These are phyloP conservation scores for Galeopsis tetrahit DNA, from an alignment of 257 asterid species.

Conservation along the genomic window DNA sequence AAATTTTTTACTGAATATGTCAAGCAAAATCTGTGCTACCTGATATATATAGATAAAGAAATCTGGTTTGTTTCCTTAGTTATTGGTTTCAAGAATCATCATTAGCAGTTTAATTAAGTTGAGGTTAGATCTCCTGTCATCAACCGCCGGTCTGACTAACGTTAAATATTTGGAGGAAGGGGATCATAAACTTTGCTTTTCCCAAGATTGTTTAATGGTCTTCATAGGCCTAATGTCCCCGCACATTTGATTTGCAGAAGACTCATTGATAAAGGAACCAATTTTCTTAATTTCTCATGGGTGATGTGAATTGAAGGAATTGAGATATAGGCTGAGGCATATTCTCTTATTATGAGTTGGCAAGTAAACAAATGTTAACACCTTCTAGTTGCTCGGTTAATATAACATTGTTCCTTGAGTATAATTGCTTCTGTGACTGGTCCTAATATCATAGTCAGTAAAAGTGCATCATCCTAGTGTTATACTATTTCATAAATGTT, in stretches of 20 bases:
- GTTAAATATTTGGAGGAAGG: slow-evolving; percentile 1
- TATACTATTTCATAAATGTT: not conserved
- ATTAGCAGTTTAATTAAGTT: not conserved
- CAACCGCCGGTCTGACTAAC: not conserved
- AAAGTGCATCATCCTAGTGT: not conserved
- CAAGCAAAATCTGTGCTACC: not conserved
- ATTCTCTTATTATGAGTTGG: not conserved
- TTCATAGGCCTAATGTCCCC: not conserved
- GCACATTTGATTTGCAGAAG: too few relatives aligned
- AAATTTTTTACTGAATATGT: too few relatives aligned
- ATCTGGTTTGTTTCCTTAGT: not conserved
- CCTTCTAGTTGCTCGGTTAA: not conserved
- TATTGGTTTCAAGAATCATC: slow-evolving; percentile 10
- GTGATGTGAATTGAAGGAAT: not conserved
- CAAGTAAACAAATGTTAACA: not conserved
- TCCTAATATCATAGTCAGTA: not conserved
- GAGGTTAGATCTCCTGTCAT: not conserved
- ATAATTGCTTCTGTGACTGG: not conserved
- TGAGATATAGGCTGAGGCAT: not conserved
- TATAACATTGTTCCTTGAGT: not conserved
- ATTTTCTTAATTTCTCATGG: too few relatives aligned
- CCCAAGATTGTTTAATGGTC: not conserved
- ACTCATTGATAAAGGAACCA: not conserved
- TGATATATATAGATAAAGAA: not conserved
- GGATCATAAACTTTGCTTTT: not conserved